These are phyloP conservation scores for Sugiyamaella marilandica DNA, from an alignment of 805 yeast genomes.

Conservation along the genomic window DNA sequence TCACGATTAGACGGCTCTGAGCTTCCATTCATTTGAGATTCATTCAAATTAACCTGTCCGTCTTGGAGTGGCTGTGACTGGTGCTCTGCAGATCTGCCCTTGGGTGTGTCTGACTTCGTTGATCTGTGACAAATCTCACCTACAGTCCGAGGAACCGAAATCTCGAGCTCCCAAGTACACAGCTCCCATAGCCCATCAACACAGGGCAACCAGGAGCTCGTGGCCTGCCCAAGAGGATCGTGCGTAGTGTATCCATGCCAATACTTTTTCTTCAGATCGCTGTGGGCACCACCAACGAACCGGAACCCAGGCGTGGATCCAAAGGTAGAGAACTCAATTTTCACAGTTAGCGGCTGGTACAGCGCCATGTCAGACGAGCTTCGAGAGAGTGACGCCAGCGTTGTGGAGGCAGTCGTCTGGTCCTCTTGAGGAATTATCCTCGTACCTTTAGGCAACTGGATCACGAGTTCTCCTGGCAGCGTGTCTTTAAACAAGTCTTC, in stretches of 20 bases:
- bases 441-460: constrained; percentile 61
- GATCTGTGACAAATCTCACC: constrained; percentile 46
- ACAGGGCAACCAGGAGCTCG: constrained; percentile 98
- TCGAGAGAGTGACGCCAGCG: constrained; percentile 15
- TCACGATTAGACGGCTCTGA: background rate
- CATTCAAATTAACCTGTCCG: background rate
- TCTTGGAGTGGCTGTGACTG: background rate
- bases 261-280: constrained; percentile 38
- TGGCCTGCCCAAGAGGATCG: constrained; percentile 68
- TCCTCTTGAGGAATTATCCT: constrained; percentile 55
- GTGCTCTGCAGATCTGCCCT: background rate
- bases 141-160: constrained; percentile 77
- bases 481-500: constrained; percentile 48
- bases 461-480: constrained; percentile 59
- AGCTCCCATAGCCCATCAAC: constrained; percentile 83
- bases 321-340: constrained; percentile 58
- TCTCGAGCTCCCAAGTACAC: constrained; percentile 86
- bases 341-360: constrained; percentile 70
- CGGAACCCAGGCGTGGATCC: constrained; percentile 71
- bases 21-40: no score
- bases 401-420: constrained; percentile 19
- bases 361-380: constrained; percentile 20
- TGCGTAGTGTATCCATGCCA: constrained; percentile 90
- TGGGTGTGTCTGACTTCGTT: background rate
- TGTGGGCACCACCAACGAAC: constrained; percentile 59